A percentile compares a stretch with the other conserved stretches of the same genome.
These are phyloP conservation scores for Kwoniella europaea DNA, from an alignment of 768 basidiomycete species.

Conservation along the genomic window DNA sequence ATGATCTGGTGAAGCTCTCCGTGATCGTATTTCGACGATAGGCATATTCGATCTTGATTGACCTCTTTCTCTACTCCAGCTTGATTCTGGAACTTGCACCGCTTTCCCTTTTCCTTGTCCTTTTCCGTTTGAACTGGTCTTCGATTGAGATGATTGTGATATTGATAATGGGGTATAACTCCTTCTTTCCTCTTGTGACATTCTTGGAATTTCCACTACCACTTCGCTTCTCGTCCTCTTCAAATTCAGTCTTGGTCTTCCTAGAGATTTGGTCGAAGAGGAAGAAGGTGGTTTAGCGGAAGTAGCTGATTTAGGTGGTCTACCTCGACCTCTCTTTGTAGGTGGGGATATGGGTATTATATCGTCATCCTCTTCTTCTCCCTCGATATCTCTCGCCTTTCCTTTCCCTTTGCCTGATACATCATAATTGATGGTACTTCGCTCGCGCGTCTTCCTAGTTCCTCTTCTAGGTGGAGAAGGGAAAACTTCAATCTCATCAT, in stretches of 20 bases:
- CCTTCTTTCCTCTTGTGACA: slow-evolving; percentile 16
- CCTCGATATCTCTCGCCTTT: not conserved
- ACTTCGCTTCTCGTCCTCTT: slow-evolving; percentile 15
- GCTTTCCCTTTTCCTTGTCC: too few relatives aligned
- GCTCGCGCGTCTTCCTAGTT: not conserved
- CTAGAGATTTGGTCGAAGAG: not conserved
- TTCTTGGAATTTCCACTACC: slow-evolving; percentile 13
- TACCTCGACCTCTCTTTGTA: not conserved
- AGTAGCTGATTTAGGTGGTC: not conserved
- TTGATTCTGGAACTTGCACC: too few relatives aligned
- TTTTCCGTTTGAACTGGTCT: not conserved
- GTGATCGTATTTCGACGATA: not conserved
- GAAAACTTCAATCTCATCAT: slow-evolving; percentile 19
- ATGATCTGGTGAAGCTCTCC: not conserved
- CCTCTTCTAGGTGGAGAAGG: slow-evolving; percentile 13
- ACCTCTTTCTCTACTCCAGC: not conserved
- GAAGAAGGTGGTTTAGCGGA: not conserved
- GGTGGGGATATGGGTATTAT: slow-evolving; percentile 15
- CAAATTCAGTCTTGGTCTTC: not conserved
- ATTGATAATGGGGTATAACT: slow-evolving; percentile 4
- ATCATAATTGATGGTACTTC: not conserved
- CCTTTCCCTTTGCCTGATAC: slow-evolving; percentile 17
- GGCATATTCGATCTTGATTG: not conserved
- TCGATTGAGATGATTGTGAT: not conserved
- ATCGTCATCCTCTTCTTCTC: slow-evolving; percentile 14